Base-by-base conservation (phyloP, 257 asterid species). In the Fraxinus cuspidata region DNA sequence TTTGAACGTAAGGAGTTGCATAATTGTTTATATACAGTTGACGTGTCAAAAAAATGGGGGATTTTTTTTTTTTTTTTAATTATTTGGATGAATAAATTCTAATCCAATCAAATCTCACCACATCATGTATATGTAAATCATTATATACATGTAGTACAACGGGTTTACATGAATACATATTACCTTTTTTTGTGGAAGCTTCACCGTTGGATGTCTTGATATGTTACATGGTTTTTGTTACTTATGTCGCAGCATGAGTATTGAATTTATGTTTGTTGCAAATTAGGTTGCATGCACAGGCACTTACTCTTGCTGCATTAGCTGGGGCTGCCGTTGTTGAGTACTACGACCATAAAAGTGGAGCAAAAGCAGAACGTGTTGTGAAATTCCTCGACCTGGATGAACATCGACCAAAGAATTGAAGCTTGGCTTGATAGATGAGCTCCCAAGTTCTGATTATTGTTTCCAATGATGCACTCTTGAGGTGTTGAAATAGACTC, bases 241-340 rank as follows among this genome's bases (percentile, higher is more conserved):
- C 31, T 34, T 65, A 35, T 53, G 1, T 37, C 18, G 3, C 28
- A 11, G 8, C 56, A 21, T 40, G 15, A 25, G 47, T 42, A 38
- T 23, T 71, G 70, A 18, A n/a, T 42, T n/a, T 9, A 51, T 44
- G 2, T 71, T 79, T 66, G 66, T 75, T 38, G 82, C 68, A 71
- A 71, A 71, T 72, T 88, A 92, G 97, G 97, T 86, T 92, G 90
- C 99, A 95, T 16, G 98, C 99, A 0, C 99, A 91, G 81, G 99
- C 96, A 8, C 87, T 95, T 18, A 95, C 99, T 9, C 98, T 95
- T 23, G 97, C 94, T 78, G 97, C 97, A 0, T 81, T 94, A 73
- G 91, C 87, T 1, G 98, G 97, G 27, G 92, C 92, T 29, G 97
- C 91, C 15, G 71, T 89, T 42, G 97, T 94, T 0, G 96, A 94